phyloP scores from a whole-genome alignment of 2,329 filamentous ascomycete species.

The Talaromyces rugulosus region DNA sequence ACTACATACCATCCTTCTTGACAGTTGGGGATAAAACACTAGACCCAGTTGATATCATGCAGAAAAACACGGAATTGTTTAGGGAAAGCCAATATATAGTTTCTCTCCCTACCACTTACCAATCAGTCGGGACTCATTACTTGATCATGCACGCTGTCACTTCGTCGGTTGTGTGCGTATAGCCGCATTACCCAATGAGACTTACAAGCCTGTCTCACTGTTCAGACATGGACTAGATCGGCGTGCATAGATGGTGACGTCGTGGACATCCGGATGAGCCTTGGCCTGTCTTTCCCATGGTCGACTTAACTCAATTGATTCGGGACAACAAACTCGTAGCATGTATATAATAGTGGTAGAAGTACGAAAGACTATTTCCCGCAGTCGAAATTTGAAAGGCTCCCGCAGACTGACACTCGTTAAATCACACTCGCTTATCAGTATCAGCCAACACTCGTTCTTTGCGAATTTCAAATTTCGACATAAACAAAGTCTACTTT shows the following conservation, averaged over 20 bases:
- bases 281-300: background rate
- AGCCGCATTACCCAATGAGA: background rate
- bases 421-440: constrained; percentile 4
- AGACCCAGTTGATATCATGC: background rate
- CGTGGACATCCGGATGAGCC: background rate
- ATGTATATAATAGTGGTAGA: constrained; percentile 4
- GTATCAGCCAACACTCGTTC: constrained; percentile 8
- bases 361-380: constrained; percentile 1
- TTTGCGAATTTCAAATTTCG: background rate
- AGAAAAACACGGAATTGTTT: background rate
- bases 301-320: background rate
- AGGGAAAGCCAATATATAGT: background rate
- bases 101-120: background rate
- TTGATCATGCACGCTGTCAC: background rate
- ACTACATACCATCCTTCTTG: background rate
- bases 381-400: background rate
- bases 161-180: background rate
- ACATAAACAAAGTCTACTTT: background rate
- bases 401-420: background rate
- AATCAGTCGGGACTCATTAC: background rate
- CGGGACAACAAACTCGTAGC: background rate
- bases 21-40: background rate
- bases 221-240: background rate
- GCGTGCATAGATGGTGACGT: background rate
- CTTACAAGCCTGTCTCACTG: background rate